These are phyloP conservation scores for Kuraishia piskuri DNA, from an alignment of 805 yeast genomes.

Conservation along the genomic window DNA sequence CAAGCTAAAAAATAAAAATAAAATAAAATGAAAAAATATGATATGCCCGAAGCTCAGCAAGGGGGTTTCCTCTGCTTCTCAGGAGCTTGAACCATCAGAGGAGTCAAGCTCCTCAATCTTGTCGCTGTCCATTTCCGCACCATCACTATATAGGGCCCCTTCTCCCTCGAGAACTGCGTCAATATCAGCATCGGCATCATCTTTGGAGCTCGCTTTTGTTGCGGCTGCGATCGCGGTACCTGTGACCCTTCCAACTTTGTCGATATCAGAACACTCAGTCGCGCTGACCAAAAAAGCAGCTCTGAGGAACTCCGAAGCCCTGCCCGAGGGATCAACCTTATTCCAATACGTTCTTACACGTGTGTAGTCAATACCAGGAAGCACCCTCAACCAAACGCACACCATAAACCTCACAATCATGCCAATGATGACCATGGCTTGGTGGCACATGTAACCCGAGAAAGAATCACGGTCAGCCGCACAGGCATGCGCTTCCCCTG, in stretches of 20 bases:
- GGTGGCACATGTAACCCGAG: neutral
- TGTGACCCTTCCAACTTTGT: neutral
- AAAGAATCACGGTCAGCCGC: neutral
- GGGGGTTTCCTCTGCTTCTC: neutral
- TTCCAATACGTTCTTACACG: slow-evolving; percentile 2
- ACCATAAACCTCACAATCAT: neutral
- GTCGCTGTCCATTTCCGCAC: neutral
- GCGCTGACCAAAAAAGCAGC: neutral
- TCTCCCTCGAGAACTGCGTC: neutral
- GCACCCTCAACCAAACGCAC: slow-evolving; percentile 2
- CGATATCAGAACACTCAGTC: neutral
- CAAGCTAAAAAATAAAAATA: too few relatives aligned
- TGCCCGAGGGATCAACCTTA: slow-evolving; percentile 4
- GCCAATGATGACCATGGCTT: neutral
- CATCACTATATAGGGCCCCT: neutral
- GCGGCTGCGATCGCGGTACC: neutral
- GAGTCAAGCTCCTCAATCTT: neutral
- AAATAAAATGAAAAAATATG: too few relatives aligned
- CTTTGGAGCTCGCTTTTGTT: neutral
- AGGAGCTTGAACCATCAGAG: neutral
- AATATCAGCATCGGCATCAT: neutral
- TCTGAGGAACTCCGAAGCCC: neutral
- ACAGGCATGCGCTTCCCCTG: neutral
- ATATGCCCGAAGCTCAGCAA: neutral
- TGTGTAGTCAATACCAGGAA: slow-evolving; percentile 2